Evolutionary conservation across 148 eudicot genomes (phyloP).

Genomic region (Hydrangea macrophylla): DNA sequence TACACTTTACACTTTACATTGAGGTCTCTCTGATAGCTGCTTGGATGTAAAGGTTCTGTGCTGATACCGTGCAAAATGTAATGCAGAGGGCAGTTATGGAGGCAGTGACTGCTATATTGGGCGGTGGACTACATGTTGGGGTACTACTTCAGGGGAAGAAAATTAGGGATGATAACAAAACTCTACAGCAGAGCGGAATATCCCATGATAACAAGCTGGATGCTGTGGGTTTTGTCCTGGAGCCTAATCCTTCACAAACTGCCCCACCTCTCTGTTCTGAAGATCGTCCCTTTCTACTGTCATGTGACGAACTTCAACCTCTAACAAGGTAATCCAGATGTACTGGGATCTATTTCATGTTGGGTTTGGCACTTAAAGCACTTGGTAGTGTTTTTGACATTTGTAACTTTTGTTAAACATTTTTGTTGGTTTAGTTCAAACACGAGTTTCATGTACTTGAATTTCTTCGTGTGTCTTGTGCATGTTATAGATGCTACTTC

Average conservation of each 20-base stretch:
- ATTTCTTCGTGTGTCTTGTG: too few relatives aligned
- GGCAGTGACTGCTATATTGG: conserved; percentile 79
- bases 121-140: conserved; percentile 80
- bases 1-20: not conserved
- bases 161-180: conserved; percentile 82
- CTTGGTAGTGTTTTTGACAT: not conserved
- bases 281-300: conserved; percentile 36
- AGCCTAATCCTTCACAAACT: conserved; percentile 53
- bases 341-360: not conserved
- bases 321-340: conserved; percentile 46
- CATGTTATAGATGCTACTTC: too few relatives aligned
- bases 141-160: conserved; percentile 82
- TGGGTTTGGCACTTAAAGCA: not conserved
- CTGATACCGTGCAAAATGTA: conserved; percentile 2
- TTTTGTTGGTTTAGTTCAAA: too few relatives aligned
- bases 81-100: conserved; percentile 85
- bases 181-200: conserved; percentile 74
- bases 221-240: conserved; percentile 75
- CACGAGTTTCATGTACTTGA: too few relatives aligned
- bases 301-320: conserved; percentile 44
- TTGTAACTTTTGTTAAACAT: not conserved
- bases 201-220: conserved; percentile 58
- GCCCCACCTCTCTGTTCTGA: conserved; percentile 32
- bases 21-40: not conserved
- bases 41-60: not conserved